Percentiles rank a stretch among this genome's conserved stretches.
Conservation (phyloP, 345 rosid species). For the Brassica rapa region DNA sequence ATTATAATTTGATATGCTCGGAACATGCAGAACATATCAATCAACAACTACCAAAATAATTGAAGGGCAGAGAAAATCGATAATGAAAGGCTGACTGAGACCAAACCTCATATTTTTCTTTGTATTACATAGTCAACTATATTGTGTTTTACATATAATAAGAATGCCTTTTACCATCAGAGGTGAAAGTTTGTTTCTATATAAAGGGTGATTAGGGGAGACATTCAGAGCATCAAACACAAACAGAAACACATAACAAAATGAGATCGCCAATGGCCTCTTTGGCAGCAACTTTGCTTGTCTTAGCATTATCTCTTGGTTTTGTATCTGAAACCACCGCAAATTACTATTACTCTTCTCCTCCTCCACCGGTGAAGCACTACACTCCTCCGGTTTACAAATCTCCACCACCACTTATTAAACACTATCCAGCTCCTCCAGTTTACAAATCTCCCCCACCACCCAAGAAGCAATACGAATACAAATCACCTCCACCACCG, state of each 20-base stretch:
- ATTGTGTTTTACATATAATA: neutral
- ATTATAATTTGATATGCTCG: conserved; percentile 9
- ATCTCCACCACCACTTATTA: conserved; percentile 16
- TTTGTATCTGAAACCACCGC: conserved; percentile 50
- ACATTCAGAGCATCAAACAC: conserved; percentile 38
- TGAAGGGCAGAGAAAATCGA: conserved; percentile 4
- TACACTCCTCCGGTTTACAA: conserved; percentile 37
- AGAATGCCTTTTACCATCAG: conserved; percentile 9
- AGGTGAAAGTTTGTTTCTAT: conserved; percentile 39
- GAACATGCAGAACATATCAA: conserved; percentile 34
- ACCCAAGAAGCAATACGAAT: neutral
- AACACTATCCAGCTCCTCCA: conserved; percentile 1
- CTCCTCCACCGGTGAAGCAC: conserved; percentile 45
- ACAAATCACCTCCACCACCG: conserved; percentile 32
- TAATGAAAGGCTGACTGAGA: conserved; percentile 20
- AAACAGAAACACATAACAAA: conserved; percentile 14
- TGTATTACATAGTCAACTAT: conserved; percentile 12
- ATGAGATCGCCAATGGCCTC: conserved; percentile 62
- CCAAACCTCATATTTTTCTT: conserved; percentile 3
- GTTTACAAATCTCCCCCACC: conserved; percentile 20
- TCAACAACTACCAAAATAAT: conserved; percentile 33
- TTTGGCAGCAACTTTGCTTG: conserved; percentile 49
- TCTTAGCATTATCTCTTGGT: conserved; percentile 48
- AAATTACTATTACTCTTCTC: conserved; percentile 46
- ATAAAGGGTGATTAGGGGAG: conserved; percentile 49